Percentiles rank a stretch among this genome's conserved stretches.
Evolutionary conservation across 768 basidiomycete species (phyloP).

Genomic region (Amanita thiersii): DNA sequence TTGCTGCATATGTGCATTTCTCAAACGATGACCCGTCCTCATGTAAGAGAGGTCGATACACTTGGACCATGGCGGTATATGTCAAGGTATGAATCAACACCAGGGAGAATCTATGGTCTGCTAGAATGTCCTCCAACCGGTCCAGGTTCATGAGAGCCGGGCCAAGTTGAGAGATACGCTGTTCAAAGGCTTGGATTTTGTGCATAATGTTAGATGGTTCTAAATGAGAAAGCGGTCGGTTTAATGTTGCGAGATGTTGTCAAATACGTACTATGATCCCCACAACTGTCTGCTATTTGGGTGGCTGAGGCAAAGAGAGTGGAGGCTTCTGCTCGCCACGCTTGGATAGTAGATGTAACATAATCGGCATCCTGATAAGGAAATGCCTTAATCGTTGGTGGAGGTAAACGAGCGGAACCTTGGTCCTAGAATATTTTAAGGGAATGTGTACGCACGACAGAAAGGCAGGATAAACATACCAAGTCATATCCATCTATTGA

Average conservation of each 20-base stretch:
- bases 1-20: slow-evolving; percentile 60
- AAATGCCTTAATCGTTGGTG: slow-evolving; percentile 57
- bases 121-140: slow-evolving; percentile 47
- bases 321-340: slow-evolving; percentile 71
- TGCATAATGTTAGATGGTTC: slow-evolving; percentile 45
- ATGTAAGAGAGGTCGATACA: slow-evolving; percentile 54
- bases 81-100: slow-evolving; percentile 58
- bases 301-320: slow-evolving; percentile 65
- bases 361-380: slow-evolving; percentile 49
- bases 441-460: slow-evolving; percentile 7
- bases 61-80: slow-evolving; percentile 56
- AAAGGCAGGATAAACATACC: slow-evolving; percentile 28
- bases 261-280: slow-evolving; percentile 45
- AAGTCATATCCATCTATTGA: slow-evolving; percentile 63
- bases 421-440: slow-evolving; percentile 40
- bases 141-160: slow-evolving; percentile 57
- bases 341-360: slow-evolving; percentile 52
- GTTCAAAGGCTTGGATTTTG: slow-evolving; percentile 55
- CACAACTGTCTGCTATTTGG: slow-evolving; percentile 46
- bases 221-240: slow-evolving; percentile 19
- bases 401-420: slow-evolving; percentile 38
- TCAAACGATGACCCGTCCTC: slow-evolving; percentile 55
- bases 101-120: slow-evolving; percentile 53
- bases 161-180: slow-evolving; percentile 54
- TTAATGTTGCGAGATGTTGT: slow-evolving; percentile 1